These are phyloP conservation scores for Boletus rufocinnamomeus DNA, from an alignment of 768 basidiomycete species.

Conservation along the genomic window DNA sequence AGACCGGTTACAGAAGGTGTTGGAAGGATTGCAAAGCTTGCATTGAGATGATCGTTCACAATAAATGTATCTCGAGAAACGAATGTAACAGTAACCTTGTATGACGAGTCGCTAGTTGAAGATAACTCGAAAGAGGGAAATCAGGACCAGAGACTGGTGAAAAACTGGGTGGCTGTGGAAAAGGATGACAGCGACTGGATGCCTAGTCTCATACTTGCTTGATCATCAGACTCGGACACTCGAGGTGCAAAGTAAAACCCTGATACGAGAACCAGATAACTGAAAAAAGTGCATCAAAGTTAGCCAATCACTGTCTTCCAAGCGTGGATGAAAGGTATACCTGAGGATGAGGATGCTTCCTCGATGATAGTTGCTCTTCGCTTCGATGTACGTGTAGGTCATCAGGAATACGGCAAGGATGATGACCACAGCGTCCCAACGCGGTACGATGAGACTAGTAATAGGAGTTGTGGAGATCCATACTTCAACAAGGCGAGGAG, in stretches of 20 bases:
- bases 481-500: not conserved
- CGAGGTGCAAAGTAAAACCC: conserved; percentile 92
- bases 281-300: conserved; percentile 33
- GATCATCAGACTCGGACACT: conserved; percentile 24
- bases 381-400: conserved; percentile 99
- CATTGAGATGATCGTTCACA: conserved; percentile 41
- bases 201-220: conserved; percentile 13
- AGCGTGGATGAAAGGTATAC: conserved; percentile 41
- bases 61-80: conserved; percentile 18
- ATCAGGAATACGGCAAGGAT: conserved; percentile 96
- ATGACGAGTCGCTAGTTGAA: conserved; percentile 3
- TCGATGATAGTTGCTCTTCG: conserved; percentile 97
- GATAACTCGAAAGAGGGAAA: not conserved
- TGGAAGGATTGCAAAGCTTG: conserved; percentile 56
- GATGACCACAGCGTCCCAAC: conserved; percentile 96
- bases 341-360: conserved; percentile 94
- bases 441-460: conserved; percentile 89
- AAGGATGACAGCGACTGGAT: conserved; percentile 7
- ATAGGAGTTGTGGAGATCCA: conserved; percentile 6
- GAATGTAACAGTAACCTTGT: conserved; percentile 21
- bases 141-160: conserved; percentile 20
- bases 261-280: conserved; percentile 86
- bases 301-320: not conserved
- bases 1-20: conserved; percentile 37
- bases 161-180: conserved; percentile 4